phyloP scores from a whole-genome alignment of 805 yeast species.

The Wickerhamiella siamensis region DNA sequence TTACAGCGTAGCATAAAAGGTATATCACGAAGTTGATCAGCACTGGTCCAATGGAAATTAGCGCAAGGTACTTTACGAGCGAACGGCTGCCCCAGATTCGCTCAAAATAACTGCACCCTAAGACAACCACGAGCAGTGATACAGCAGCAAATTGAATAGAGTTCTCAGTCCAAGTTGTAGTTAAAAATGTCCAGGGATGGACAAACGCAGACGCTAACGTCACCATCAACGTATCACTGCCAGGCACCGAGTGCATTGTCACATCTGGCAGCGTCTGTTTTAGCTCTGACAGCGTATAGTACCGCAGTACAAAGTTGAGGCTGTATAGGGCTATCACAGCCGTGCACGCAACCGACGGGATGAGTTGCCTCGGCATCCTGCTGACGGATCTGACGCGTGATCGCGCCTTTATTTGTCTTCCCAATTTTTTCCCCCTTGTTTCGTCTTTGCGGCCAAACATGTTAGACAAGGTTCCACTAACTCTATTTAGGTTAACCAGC shows the following conservation, averaged over 20 bases:
- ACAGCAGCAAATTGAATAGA: conserved; percentile 26
- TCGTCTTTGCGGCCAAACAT: no score
- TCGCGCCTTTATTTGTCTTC: background rate
- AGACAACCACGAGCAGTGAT: conserved; percentile 27
- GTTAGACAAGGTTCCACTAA: no score
- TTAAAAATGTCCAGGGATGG: conserved; percentile 32
- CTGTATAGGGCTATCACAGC: background rate
- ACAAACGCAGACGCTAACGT: background rate
- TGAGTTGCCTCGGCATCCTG: background rate
- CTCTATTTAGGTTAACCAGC: no score
- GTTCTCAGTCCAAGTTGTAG: conserved; percentile 33
- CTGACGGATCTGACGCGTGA: background rate
- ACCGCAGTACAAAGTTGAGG: background rate
- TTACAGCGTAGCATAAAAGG: background rate
- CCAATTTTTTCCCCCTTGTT: no score
- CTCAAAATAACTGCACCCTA: conserved; percentile 48
- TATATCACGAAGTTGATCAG: conserved; percentile 23
- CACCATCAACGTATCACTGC: background rate
- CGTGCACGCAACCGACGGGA: background rate
- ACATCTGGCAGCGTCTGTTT: background rate
- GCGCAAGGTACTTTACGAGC: conserved; percentile 32
- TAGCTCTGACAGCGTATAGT: background rate
- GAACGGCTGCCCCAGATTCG: conserved; percentile 42
- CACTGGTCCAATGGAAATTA: conserved; percentile 27
- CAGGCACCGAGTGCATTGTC: background rate